A percentile compares a stretch with the other conserved stretches of the same genome.
Evolutionary conservation across 768 basidiomycete genomes (phyloP).

Genomic region (Phlebiopsis gigantea): DNA sequence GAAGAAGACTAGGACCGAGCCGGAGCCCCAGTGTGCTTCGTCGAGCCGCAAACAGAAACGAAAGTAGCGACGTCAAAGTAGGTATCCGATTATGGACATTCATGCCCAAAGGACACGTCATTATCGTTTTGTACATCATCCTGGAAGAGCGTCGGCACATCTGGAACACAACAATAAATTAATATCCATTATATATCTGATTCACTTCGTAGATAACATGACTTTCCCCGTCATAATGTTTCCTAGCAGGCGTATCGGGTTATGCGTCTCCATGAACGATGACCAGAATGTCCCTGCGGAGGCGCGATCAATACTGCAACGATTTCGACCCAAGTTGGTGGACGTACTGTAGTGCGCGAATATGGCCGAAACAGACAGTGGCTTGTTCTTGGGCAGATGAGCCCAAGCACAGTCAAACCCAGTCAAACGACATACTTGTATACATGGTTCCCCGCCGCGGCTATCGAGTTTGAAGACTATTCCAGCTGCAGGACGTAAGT

Average conservation of each 20-base stretch:
- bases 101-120: too few species aligned
- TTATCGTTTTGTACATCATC: too few species aligned
- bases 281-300: not conserved
- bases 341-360: constrained; percentile 3
- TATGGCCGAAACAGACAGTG: not conserved
- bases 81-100: too few species aligned
- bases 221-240: not conserved
- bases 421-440: not conserved
- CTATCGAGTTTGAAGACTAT: not conserved
- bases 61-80: too few species aligned
- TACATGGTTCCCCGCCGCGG: not conserved
- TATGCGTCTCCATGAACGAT: constrained; percentile 2
- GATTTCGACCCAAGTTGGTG: not conserved
- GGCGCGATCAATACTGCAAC: not conserved
- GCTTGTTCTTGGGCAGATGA: not conserved
- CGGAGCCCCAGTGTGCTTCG: constrained; percentile 54
- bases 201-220: not conserved
- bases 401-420: not conserved
- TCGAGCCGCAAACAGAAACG: too few species aligned
- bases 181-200: not conserved
- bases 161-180: not conserved
- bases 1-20: constrained; percentile 55
- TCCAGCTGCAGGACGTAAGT: not conserved
- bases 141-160: too few species aligned
- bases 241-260: not conserved